phyloP scores from a whole-genome alignment of 768 basidiomycete genomes.

The Amanita polypyramis region DNA sequence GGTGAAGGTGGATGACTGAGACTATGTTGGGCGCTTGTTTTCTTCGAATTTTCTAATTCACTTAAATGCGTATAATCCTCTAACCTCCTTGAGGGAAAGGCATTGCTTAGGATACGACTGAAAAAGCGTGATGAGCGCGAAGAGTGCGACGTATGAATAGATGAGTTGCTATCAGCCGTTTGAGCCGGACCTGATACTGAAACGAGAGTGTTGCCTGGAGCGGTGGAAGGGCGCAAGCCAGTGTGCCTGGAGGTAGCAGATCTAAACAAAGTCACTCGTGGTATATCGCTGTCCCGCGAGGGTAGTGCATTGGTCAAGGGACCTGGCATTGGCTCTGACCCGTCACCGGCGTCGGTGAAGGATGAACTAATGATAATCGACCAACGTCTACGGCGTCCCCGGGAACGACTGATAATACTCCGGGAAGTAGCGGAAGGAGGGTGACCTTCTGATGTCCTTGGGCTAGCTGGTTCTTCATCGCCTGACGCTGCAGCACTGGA shows the following conservation, averaged over 20 bases:
- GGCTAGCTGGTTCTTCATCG: slow-evolving; percentile 37
- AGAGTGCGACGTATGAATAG: background rate
- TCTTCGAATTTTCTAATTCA: slow-evolving; percentile 32
- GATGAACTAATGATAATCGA: slow-evolving; percentile 45
- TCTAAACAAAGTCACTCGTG: slow-evolving; percentile 32
- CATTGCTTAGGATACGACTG: slow-evolving; percentile 59
- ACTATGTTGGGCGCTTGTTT: slow-evolving; percentile 20
- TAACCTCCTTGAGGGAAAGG: slow-evolving; percentile 48
- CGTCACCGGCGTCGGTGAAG: slow-evolving; percentile 6
- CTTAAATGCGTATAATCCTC: slow-evolving; percentile 36
- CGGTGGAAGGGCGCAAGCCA: slow-evolving; percentile 18
- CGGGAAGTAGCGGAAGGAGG: slow-evolving; percentile 18
- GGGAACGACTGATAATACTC: slow-evolving; percentile 22
- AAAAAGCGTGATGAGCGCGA: slow-evolving; percentile 54
- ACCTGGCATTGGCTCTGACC: slow-evolving; percentile 15
- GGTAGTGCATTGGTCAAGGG: slow-evolving; percentile 17
- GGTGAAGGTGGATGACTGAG: slow-evolving; percentile 63
- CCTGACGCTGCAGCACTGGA: slow-evolving; percentile 25
- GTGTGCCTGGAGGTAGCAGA: slow-evolving; percentile 23
- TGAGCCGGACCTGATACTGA: slow-evolving; percentile 12
- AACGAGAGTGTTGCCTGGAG: slow-evolving; percentile 15
- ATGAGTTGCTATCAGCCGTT: slow-evolving; percentile 1
- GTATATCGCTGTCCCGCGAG: slow-evolving; percentile 17
- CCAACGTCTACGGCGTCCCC: slow-evolving; percentile 56
- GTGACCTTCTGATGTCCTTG: slow-evolving; percentile 36